Evolutionary conservation across 169 alveolate genomes (phyloP).

Genomic region (Plasmodium billcollinsi): DNA sequence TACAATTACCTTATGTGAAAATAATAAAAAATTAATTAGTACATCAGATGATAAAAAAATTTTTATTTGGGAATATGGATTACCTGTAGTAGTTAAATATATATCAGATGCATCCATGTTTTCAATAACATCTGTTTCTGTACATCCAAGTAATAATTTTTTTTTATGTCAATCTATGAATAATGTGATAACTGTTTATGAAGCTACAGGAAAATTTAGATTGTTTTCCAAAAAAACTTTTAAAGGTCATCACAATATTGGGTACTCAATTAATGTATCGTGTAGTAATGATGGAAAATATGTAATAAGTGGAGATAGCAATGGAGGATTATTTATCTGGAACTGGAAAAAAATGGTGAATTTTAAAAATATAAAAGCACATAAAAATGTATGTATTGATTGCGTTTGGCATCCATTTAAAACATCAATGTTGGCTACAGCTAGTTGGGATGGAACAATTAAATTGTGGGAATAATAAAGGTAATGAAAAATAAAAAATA

Average conservation of each 20-base stretch:
- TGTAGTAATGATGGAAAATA: conserved; percentile 97
- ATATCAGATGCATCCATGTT: conserved; percentile 97
- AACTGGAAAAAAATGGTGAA: conserved; percentile 96
- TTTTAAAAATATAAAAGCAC: conserved; percentile 94
- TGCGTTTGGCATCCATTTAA: conserved; percentile 97
- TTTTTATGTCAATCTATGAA: conserved; percentile 96
- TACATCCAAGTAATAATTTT: conserved; percentile 95
- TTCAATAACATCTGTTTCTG: conserved; percentile 93
- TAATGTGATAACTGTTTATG: conserved; percentile 95
- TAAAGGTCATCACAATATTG: conserved; percentile 94
- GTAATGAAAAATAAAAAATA: background rate
- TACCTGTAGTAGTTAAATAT: conserved; percentile 96
- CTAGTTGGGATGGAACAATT: conserved; percentile 98
- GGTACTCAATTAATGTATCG: conserved; percentile 95
- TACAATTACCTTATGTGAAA: conserved; percentile 94
- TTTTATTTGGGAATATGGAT: conserved; percentile 97
- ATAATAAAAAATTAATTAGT: conserved; percentile 92
- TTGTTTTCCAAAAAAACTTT: conserved; percentile 94
- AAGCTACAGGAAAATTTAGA: conserved; percentile 90
- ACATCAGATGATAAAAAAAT: conserved; percentile 97
- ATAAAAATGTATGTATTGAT: conserved; percentile 95
- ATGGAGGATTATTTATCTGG: conserved; percentile 97
- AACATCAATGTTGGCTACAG: conserved; percentile 95
- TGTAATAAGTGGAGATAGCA: conserved; percentile 96
- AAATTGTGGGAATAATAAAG: conserved; percentile 95